Evolutionary conservation across 75 land plant species (phyloP), one percentile per base, ranked within the genome.

Genomic region (Ceratopteris richardii): DNA sequence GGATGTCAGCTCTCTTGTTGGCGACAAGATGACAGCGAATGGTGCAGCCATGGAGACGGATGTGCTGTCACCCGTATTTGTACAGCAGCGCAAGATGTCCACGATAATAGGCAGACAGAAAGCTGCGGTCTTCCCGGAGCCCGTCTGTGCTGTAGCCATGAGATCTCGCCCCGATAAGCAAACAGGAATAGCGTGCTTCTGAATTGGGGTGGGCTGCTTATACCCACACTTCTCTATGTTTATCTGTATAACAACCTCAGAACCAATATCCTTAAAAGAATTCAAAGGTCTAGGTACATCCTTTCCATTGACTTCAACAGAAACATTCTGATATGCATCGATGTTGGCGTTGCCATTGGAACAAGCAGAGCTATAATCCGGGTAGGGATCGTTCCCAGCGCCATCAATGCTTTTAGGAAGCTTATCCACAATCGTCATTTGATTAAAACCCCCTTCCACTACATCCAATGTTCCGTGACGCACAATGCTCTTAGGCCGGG

Each of bases 141-240:
- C 93, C 1, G 93, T 88, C 72, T 88, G 94, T 0, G 94, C 94
- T 50, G 90, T 82, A 13, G 94, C 94, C 94, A 88, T 88, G 61
- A 88, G 33, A 56, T 88, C 94, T 29, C 94, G 44, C 21, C 94
- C 94, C 7, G 62, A 74, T 19, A 88, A 31, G 6, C 79, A 58
- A 1, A 88, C 75, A 11, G 94, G 94, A 29, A 88, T 88, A 5
- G 94, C 90, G 37, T 88, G 74, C 48, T 76, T 74, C 76, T 88
- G 93, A 9, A 88, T 77, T 0, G 93, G 89, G 1, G 93, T 88
- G 1, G 93, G 93, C 74, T 67, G 81, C 54, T 72, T 72, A 59
- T 81, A 88, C 74, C 69, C 70, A 65, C 93, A 88, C 58, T 84
- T 57, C 65, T 52, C 25, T 16, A 88, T 74, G 59, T 88, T 88